Evolutionary conservation across 2,329 filamentous ascomycete genomes (phyloP).

Genomic region (Pseudogymnoascus sp.): DNA sequence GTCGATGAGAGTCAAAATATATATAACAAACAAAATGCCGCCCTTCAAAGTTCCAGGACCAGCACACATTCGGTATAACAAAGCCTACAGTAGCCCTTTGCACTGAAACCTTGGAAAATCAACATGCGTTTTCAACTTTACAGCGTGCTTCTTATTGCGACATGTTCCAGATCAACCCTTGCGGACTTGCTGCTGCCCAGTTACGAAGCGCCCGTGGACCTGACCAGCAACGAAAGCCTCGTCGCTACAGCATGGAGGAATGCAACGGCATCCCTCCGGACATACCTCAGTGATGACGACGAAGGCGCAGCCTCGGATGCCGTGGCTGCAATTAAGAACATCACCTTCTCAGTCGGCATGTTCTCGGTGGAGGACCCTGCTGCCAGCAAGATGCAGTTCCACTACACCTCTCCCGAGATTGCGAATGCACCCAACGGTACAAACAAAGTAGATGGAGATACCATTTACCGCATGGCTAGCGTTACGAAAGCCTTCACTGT

Average conservation of each 20-base stretch:
- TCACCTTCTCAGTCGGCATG: conserved; percentile 35
- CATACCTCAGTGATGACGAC: background rate
- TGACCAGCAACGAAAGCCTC: background rate
- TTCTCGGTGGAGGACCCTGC: conserved; percentile 33
- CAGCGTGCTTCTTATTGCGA: background rate
- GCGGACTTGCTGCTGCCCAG: background rate
- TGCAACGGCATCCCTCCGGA: background rate
- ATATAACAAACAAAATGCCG: background rate
- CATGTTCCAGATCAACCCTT: background rate
- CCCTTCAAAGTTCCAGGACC: background rate
- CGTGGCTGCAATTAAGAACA: conserved; percentile 22
- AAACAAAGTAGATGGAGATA: conserved; percentile 33
- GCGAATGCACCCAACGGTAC: conserved; percentile 27
- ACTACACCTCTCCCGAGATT: conserved; percentile 31
- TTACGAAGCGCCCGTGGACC: background rate
- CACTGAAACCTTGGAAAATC: background rate
- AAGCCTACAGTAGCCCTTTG: background rate
- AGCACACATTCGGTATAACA: background rate
- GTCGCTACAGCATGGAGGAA: background rate
- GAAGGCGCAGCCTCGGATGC: background rate
- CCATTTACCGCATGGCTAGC: conserved; percentile 37
- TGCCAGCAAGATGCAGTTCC: conserved; percentile 29
- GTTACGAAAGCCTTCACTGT: conserved; percentile 34
- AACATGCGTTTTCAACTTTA: background rate
- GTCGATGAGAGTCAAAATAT: background rate